phyloP scores from a whole-genome alignment of 331 rosid genomes.

The Prunus yedoensis region DNA sequence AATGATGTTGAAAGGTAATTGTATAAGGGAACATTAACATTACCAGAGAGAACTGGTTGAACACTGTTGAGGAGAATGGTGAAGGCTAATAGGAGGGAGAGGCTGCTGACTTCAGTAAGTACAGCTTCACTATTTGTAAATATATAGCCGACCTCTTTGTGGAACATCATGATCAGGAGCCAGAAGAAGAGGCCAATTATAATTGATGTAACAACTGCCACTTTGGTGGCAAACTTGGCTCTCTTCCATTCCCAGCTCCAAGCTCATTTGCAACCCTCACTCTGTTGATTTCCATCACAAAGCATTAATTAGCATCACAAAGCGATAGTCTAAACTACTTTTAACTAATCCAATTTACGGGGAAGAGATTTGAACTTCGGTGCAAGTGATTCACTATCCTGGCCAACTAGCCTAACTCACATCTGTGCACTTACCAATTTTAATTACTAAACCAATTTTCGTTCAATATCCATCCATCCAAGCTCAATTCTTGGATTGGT shows the following conservation, averaged over 20 bases:
- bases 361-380: too few relatives aligned
- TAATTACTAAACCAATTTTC: not conserved
- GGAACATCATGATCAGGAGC: constrained; percentile 51
- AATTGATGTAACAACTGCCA: constrained; percentile 59
- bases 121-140: constrained; percentile 64
- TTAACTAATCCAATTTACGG: too few relatives aligned
- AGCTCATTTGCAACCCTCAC: constrained; percentile 91
- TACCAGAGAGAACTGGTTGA: constrained; percentile 85
- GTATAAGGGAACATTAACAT: not conserved
- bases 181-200: constrained; percentile 69
- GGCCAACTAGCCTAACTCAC: too few relatives aligned
- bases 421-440: too few relatives aligned
- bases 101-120: constrained; percentile 50
- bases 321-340: too few relatives aligned
- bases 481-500: not conserved
- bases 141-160: constrained; percentile 48
- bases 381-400: too few relatives aligned
- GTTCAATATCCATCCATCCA: too few relatives aligned
- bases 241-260: constrained; percentile 83
- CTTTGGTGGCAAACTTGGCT: constrained; percentile 70
- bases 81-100: constrained; percentile 68
- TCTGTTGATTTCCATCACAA: constrained; percentile 28
- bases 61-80: constrained; percentile 77
- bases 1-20: not conserved
- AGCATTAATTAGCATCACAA: not conserved